phyloP scores from a whole-genome alignment of 2,329 filamentous ascomycete genomes.

The Stachybotrys elegans region DNA sequence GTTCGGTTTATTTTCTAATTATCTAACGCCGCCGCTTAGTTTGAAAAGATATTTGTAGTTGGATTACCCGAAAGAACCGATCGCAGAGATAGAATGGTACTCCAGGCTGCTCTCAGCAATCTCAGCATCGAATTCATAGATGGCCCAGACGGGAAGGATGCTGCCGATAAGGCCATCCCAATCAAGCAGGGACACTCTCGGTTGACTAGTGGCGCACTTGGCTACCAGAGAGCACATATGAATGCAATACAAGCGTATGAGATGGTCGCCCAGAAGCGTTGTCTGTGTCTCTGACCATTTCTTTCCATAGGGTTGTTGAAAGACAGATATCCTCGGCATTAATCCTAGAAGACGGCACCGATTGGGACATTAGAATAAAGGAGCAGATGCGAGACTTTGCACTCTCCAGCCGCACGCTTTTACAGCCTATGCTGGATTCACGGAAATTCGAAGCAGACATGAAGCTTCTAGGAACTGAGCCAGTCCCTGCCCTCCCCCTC shows the following conservation, averaged over 20 bases:
- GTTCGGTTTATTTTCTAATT: neutral
- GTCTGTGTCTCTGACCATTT: too few species aligned
- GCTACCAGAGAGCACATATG: constrained; percentile 32
- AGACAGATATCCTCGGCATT: constrained; percentile 40
- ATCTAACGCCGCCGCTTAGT: constrained; percentile 5
- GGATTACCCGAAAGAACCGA: constrained; percentile 45
- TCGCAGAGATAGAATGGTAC: constrained; percentile 40
- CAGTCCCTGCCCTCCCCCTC: neutral
- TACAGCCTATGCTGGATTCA: constrained; percentile 20
- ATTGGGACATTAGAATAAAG: constrained; percentile 51
- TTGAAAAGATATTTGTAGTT: constrained; percentile 33
- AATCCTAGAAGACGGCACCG: constrained; percentile 52
- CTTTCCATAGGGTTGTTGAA: constrained; percentile 33
- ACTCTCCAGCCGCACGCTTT: constrained; percentile 26
- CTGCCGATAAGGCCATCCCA: constrained; percentile 30
- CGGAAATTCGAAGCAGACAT: constrained; percentile 17
- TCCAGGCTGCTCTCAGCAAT: constrained; percentile 39
- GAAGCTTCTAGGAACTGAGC: constrained; percentile 12
- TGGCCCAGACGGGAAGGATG: constrained; percentile 32
- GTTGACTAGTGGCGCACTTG: constrained; percentile 5
- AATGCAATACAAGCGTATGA: constrained; percentile 24
- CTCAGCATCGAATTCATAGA: constrained; percentile 40
- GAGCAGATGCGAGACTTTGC: constrained; percentile 39
- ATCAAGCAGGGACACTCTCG: constrained; percentile 5
- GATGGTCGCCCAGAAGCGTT: too few species aligned